phyloP scores from a whole-genome alignment of 139 green algal genomes.

The Pleodorina starrii region DNA sequence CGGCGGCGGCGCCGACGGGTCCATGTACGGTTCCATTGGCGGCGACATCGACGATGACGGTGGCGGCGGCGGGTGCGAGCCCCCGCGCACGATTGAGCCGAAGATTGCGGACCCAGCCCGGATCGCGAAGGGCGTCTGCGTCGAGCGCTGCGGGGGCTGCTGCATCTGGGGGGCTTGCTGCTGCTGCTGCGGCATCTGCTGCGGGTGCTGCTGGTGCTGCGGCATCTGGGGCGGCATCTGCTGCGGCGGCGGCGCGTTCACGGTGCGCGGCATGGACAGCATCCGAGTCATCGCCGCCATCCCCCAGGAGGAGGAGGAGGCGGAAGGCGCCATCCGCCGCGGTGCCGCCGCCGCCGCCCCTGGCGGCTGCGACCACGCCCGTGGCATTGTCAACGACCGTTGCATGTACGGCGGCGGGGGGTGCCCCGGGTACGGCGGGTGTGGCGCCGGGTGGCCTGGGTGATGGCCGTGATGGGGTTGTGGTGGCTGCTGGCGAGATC shows the following conservation, averaged over 20 bases:
- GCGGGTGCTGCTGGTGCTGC: neutral
- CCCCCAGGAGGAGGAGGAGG: no score
- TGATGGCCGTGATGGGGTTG: neutral
- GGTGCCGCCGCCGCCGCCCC: neutral
- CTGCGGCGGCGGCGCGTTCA: neutral
- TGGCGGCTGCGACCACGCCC: neutral
- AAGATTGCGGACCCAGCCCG: neutral
- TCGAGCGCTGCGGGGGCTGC: neutral
- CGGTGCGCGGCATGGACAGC: neutral
- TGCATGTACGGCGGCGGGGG: neutral
- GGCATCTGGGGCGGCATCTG: neutral
- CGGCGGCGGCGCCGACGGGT: neutral
- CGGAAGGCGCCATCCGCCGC: neutral
- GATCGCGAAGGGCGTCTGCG: neutral
- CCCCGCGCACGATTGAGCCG: neutral
- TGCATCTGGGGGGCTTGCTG: neutral
- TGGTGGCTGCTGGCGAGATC: neutral
- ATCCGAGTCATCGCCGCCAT: neutral
- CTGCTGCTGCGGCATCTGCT: neutral
- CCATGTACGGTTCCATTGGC: neutral
- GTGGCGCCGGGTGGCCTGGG: neutral
- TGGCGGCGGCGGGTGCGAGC: neutral
- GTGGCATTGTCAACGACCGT: neutral
- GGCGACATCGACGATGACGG: neutral
- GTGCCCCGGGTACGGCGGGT: neutral